phyloP scores from a whole-genome alignment of 2,329 filamentous ascomycete genomes.

The Zarea fungicola region DNA sequence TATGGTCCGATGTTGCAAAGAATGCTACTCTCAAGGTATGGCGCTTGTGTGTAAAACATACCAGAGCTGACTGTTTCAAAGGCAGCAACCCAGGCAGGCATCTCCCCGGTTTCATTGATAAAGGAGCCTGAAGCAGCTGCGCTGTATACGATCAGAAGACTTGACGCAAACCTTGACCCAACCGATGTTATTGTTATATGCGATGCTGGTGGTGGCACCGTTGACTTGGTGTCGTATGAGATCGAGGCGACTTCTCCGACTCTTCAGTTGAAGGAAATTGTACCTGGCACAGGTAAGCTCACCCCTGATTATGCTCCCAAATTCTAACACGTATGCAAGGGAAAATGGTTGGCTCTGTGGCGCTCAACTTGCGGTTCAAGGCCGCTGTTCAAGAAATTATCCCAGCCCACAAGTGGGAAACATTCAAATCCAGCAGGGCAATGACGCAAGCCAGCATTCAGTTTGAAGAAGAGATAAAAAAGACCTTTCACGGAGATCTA shows the following conservation, averaged over 20 bases:
- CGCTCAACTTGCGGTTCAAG: slow-evolving; percentile 19
- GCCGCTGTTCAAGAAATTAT: slow-evolving; percentile 17
- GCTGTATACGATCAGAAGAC: slow-evolving; percentile 14
- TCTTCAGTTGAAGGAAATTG: slow-evolving; percentile 20
- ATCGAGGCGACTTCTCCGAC: slow-evolving; percentile 19
- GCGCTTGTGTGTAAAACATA: too few species aligned
- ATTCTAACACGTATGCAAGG: slow-evolving; percentile 7
- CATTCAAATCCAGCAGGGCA: slow-evolving; percentile 9
- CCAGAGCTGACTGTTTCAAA: background rate
- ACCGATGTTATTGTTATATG: slow-evolving; percentile 20
- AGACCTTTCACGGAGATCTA: slow-evolving; percentile 11
- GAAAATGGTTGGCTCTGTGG: slow-evolving; percentile 21
- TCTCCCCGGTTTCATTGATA: slow-evolving; percentile 15
- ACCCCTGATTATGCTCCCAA: background rate
- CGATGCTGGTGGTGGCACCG: slow-evolving; percentile 24
- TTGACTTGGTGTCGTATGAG: slow-evolving; percentile 29
- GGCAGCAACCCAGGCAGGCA: slow-evolving; percentile 15
- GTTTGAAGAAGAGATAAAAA: slow-evolving; percentile 20
- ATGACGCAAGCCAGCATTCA: slow-evolving; percentile 14
- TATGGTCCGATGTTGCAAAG: slow-evolving; percentile 19
- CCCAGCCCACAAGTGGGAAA: slow-evolving; percentile 14
- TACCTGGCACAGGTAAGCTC: slow-evolving; percentile 21
- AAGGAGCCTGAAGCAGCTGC: slow-evolving; percentile 19
- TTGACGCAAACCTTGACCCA: slow-evolving; percentile 3
- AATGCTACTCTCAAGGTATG: slow-evolving; percentile 15